A percentile compares a stretch with the other conserved stretches of the same genome.
Evolutionary conservation across 306 rosid species (phyloP).

Genomic region (Prunus mongolica): DNA sequence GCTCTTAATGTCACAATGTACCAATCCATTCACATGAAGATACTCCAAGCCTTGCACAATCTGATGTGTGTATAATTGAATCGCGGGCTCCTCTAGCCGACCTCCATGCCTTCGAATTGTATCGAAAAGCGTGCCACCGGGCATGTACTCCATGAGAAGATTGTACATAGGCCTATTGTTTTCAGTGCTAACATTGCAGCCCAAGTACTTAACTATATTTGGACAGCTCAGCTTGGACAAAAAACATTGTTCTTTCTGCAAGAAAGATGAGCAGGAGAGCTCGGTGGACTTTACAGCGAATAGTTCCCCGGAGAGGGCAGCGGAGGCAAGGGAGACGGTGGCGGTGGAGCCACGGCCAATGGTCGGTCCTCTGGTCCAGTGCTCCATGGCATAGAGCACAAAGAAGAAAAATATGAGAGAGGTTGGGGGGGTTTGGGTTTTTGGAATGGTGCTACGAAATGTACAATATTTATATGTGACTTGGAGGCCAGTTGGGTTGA

Average conservation of each 20-base stretch:
- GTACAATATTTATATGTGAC: background rate
- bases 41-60: slow-evolving; percentile 48
- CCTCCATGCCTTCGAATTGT: slow-evolving; percentile 25
- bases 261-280: slow-evolving; percentile 20
- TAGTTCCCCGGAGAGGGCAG: slow-evolving; percentile 11
- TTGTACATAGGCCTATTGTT: slow-evolving; percentile 23
- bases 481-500: background rate
- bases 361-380: slow-evolving; percentile 38
- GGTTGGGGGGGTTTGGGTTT: background rate
- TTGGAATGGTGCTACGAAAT: background rate
- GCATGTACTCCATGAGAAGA: slow-evolving; percentile 43
- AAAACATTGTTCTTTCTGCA: slow-evolving; percentile 38
- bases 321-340: slow-evolving; percentile 33
- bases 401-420: background rate
- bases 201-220: slow-evolving; percentile 32
- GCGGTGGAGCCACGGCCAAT: slow-evolving; percentile 56
- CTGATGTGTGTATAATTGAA: slow-evolving; percentile 32
- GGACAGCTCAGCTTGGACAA: slow-evolving; percentile 35
- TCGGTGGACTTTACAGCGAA: slow-evolving; percentile 44
- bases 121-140: slow-evolving; percentile 45
- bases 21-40: slow-evolving; percentile 36
- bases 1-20: slow-evolving; percentile 59
- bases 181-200: slow-evolving; percentile 25
- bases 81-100: slow-evolving; percentile 29
- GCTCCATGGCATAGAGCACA: slow-evolving; percentile 23